Evolutionary conservation across 2,329 filamentous ascomycete genomes (phyloP).

Genomic region (Exophiala bonariae): DNA sequence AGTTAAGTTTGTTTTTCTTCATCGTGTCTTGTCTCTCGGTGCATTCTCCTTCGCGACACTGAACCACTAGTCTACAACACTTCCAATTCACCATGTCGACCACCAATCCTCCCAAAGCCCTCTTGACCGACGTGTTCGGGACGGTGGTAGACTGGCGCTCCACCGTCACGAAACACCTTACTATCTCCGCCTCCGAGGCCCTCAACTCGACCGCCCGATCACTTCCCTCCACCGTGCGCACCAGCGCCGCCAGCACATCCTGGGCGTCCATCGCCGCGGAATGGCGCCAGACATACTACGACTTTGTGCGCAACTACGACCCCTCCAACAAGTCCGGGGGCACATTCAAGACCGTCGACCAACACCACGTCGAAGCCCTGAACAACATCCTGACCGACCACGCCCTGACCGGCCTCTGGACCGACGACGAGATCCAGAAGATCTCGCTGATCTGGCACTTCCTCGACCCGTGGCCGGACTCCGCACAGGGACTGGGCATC

Average conservation of each 20-base stretch:
- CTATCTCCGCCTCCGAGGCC: slow-evolving; percentile 47
- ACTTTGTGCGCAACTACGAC: slow-evolving; percentile 55
- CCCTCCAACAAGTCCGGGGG: slow-evolving; percentile 29
- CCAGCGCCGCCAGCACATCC: slow-evolving; percentile 54
- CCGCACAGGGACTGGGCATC: slow-evolving; percentile 53
- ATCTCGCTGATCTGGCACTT: slow-evolving; percentile 72
- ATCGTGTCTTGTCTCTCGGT: no score
- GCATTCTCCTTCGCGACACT: no score
- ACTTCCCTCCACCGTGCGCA: slow-evolving; percentile 49
- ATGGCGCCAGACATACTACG: slow-evolving; percentile 66
- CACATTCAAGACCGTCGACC: slow-evolving; percentile 69
- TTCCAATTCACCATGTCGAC: slow-evolving; percentile 28
- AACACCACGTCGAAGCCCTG: slow-evolving; percentile 68
- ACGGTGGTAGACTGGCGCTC: slow-evolving; percentile 78
- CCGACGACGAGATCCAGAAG: slow-evolving; percentile 60
- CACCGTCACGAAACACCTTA: slow-evolving; percentile 63
- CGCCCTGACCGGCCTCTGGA: slow-evolving; percentile 60
- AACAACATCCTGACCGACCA: slow-evolving; percentile 57
- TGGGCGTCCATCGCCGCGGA: slow-evolving; percentile 68
- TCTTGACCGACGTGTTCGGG: slow-evolving; percentile 77
- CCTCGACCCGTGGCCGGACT: slow-evolving; percentile 69
- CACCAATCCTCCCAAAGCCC: slow-evolving; percentile 49
- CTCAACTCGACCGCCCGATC: slow-evolving; percentile 48
- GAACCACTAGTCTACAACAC: no score
- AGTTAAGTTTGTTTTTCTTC: no score